Percentiles rank a stretch among this genome's conserved stretches.
phyloP scores from a whole-genome alignment of 2,329 filamentous ascomycete species.

The Verticillium dahliae region DNA sequence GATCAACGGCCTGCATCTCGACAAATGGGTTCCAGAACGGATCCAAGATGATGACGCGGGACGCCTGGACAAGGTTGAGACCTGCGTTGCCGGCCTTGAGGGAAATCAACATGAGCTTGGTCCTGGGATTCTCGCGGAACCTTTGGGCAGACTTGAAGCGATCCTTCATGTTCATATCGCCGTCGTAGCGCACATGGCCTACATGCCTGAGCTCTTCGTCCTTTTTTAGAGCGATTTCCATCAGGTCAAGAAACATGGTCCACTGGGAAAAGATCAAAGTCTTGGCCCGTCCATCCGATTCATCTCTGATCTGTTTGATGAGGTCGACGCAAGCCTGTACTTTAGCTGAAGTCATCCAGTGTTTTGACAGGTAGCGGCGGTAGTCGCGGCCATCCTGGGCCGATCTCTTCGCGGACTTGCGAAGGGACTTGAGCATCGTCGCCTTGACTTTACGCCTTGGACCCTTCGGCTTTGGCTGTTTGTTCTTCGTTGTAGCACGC shows the following conservation, averaged over 20 bases:
- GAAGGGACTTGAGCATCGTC: constrained; percentile 20
- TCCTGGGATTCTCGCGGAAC: constrained; percentile 53
- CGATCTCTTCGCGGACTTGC: constrained; percentile 24
- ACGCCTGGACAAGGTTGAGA: constrained; percentile 77
- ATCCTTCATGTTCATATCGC: constrained; percentile 60
- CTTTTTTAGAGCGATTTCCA: constrained; percentile 63
- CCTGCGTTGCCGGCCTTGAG: constrained; percentile 79
- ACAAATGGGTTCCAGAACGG: constrained; percentile 94
- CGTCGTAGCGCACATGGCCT: constrained; percentile 66
- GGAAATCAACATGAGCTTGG: constrained; percentile 69
- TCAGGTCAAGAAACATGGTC: constrained; percentile 69
- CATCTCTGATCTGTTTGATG: constrained; percentile 36
- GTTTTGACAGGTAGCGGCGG: constrained; percentile 58
- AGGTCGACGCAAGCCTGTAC: constrained; percentile 63
- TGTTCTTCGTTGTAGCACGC: constrained; percentile 15
- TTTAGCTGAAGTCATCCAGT: constrained; percentile 71
- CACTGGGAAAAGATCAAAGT: constrained; percentile 80
- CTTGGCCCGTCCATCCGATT: constrained; percentile 67
- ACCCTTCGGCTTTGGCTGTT: constrained; percentile 30
- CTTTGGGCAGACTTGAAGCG: constrained; percentile 61
- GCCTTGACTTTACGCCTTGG: constrained; percentile 29
- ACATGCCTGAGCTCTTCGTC: constrained; percentile 38
- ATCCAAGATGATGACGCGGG: constrained; percentile 83
- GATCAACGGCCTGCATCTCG: constrained; percentile 87
- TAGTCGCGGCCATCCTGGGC: constrained; percentile 48